These are phyloP conservation scores for Corymbia maculata DNA, from an alignment of 345 rosid genomes.

Conservation along the genomic window DNA sequence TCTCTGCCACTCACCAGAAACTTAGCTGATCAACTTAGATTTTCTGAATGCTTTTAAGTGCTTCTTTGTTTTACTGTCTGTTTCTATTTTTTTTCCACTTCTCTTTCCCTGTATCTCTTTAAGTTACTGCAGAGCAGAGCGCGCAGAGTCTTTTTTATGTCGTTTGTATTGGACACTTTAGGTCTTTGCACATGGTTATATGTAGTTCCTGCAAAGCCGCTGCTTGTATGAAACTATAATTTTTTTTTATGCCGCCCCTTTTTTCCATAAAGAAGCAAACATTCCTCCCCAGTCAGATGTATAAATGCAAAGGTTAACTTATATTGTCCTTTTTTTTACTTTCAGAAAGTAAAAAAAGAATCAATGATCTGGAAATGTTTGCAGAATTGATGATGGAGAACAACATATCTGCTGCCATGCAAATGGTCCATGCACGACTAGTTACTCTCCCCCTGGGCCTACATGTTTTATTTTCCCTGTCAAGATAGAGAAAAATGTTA, in stretches of 20 bases:
- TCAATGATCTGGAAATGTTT: background rate
- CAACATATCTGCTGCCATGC: background rate
- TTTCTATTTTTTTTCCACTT: background rate
- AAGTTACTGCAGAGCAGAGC: background rate
- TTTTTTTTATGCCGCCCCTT: background rate
- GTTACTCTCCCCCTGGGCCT: background rate
- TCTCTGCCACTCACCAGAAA: background rate
- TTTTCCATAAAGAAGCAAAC: background rate
- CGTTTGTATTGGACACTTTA: background rate
- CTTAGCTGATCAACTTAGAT: background rate
- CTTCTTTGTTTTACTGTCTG: background rate
- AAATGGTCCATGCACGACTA: background rate
- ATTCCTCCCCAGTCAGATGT: background rate
- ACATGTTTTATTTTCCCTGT: background rate
- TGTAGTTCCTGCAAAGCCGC: background rate
- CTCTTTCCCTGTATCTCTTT: background rate
- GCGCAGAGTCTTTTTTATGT: background rate
- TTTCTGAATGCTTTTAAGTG: background rate
- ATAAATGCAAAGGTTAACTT: background rate
- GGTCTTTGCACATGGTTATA: background rate
- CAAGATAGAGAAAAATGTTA: background rate
- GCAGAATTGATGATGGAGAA: background rate
- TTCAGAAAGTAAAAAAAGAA: background rate
- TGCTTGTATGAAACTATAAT: background rate
- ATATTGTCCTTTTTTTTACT: background rate